phyloP scores from a whole-genome alignment of 257 asterid genomes.

The Solanum pinnatisectum region DNA sequence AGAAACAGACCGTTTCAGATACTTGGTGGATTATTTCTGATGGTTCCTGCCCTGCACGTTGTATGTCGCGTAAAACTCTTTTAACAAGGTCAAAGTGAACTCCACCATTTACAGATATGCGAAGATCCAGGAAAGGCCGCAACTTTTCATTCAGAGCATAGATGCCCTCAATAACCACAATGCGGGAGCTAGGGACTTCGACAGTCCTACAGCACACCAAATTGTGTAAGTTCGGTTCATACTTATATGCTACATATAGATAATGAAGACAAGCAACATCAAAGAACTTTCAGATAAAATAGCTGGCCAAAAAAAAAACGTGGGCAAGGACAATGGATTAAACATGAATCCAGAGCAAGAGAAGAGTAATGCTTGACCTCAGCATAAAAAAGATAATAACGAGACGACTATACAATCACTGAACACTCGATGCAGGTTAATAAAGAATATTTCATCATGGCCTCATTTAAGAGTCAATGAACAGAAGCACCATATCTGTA shows the following conservation, averaged over 20 bases:
- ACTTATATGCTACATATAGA: not conserved
- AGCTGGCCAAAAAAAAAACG: not conserved
- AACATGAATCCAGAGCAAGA: not conserved
- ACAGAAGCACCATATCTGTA: not conserved
- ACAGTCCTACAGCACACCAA: slow-evolving; percentile 50
- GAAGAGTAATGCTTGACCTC: not conserved
- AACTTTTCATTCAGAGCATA: slow-evolving; percentile 83
- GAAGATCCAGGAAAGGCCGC: slow-evolving; percentile 77
- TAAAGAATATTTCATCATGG: not conserved
- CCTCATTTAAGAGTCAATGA: not conserved
- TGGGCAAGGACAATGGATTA: not conserved
- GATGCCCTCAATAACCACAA: slow-evolving; percentile 87
- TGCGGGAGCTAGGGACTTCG: slow-evolving; percentile 86
- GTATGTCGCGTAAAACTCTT: slow-evolving; percentile 91
- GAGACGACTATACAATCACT: not conserved
- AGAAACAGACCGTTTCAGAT: slow-evolving; percentile 79
- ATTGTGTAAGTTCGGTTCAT: not conserved
- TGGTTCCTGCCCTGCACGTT: slow-evolving; percentile 96
- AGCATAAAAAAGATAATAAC: not conserved
- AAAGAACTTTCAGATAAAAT: not conserved
- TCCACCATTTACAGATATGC: slow-evolving; percentile 94
- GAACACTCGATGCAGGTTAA: not conserved
- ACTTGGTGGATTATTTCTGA: slow-evolving; percentile 96
- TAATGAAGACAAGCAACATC: not conserved
- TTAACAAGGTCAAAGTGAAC: slow-evolving; percentile 98